These are phyloP conservation scores for Claviceps quebecensis DNA, from an alignment of 2,329 filamentous ascomycete genomes.

Conservation along the genomic window DNA sequence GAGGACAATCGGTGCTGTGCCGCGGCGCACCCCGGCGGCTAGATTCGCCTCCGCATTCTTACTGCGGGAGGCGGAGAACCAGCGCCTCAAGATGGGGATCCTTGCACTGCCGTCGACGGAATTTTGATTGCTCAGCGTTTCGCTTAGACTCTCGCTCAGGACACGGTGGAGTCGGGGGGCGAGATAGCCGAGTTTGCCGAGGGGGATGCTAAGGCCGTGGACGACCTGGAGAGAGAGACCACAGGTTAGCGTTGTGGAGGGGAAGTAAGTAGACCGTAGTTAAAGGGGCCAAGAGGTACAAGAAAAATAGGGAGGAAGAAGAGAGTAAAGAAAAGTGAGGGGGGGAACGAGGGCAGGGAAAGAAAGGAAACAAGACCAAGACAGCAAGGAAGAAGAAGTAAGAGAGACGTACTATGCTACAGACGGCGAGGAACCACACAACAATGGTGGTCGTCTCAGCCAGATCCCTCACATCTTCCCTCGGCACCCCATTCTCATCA, in stretches of 20 bases:
- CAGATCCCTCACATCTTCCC: constrained; percentile 52
- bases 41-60: constrained; percentile 1
- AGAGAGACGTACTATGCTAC: constrained; percentile 54
- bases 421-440: constrained; percentile 76
- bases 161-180: constrained; percentile 43
- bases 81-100: neutral
- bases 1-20: constrained; percentile 1
- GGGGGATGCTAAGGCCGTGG: constrained; percentile 68
- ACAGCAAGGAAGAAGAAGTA: neutral
- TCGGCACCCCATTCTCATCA: constrained; percentile 40
- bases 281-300: too few relatives aligned
- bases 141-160: constrained; percentile 12
- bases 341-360: too few relatives aligned
- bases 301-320: neutral
- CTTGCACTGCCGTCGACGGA: neutral
- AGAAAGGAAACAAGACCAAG: too few relatives aligned
- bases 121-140: neutral
- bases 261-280: too few relatives aligned
- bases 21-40: constrained; percentile 2
- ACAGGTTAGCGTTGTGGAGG: neutral
- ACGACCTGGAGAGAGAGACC: constrained; percentile 38
- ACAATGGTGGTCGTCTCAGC: constrained; percentile 55
- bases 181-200: constrained; percentile 52
- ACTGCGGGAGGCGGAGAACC: neutral
- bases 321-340: neutral